Percentiles rank a stretch among this genome's conserved stretches.
Conservation (phyloP, 2,329 filamentous ascomycete species). For the Beauveria bassiana region DNA sequence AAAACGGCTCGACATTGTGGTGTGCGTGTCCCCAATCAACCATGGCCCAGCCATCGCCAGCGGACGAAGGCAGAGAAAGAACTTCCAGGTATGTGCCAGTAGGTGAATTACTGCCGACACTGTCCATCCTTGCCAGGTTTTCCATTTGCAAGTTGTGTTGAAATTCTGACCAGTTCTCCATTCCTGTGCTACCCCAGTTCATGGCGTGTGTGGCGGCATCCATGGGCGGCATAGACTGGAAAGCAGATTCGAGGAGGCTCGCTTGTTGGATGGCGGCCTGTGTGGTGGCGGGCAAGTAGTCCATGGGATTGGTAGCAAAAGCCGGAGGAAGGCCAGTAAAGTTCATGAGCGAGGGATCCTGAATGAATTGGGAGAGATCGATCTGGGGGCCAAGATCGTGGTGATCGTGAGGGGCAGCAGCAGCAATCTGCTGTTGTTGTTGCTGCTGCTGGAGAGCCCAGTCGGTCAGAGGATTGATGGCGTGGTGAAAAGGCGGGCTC, state of each 20-base stretch:
- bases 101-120: constrained; percentile 38
- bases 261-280: constrained; percentile 54
- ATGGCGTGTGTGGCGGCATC: constrained; percentile 47
- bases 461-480: constrained; percentile 48
- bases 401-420: constrained; percentile 16
- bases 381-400: constrained; percentile 29
- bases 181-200: constrained; percentile 53
- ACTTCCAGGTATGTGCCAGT: constrained; percentile 67
- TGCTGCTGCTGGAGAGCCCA: constrained; percentile 54
- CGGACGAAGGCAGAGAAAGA: constrained; percentile 70
- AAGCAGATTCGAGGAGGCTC: constrained; percentile 56
- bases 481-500: constrained; percentile 46
- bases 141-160: constrained; percentile 52
- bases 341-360: constrained; percentile 48
- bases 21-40: constrained; percentile 69
- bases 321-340: constrained; percentile 43
- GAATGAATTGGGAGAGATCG: constrained; percentile 46
- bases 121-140: constrained; percentile 31
- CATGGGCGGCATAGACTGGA: constrained; percentile 49
- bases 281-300: constrained; percentile 54
- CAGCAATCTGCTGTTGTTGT: constrained; percentile 27
- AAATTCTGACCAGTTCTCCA: constrained; percentile 76
- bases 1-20: constrained; percentile 56
- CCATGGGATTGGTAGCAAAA: constrained; percentile 49
- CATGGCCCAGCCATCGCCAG: constrained; percentile 80